Conservation (phyloP, 1,284 basidiomycete genomes). For the Thelephora terrestris region DNA sequence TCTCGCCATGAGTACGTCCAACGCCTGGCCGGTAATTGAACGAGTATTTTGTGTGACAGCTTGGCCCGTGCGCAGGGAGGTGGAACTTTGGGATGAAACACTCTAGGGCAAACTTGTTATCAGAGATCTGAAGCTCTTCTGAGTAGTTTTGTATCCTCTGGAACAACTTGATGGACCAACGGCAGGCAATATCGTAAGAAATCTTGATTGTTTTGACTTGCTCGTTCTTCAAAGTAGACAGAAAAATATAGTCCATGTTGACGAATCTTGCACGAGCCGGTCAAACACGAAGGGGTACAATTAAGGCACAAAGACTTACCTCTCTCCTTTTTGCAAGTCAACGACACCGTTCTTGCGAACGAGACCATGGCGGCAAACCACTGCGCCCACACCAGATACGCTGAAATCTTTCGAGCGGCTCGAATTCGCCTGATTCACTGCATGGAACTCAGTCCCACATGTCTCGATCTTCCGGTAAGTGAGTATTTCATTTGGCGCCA, state of each 20-base stretch:
- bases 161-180: slow-evolving; percentile 11
- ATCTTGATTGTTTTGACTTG: neutral
- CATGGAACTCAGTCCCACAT: slow-evolving; percentile 9
- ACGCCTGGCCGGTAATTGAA: no score
- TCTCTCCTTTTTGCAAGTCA: no score
- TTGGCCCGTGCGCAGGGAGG: slow-evolving; percentile 8
- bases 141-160: neutral
- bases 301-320: neutral
- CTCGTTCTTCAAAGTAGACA: slow-evolving; percentile 3
- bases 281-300: neutral
- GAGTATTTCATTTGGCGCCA: neutral
- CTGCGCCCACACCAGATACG: no score
- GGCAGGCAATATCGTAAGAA: slow-evolving; percentile 16
- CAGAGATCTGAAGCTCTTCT: slow-evolving; percentile 1
- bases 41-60: no score
- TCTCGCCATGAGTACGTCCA: no score
- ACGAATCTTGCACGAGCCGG: slow-evolving; percentile 10
- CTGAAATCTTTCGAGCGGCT: no score
- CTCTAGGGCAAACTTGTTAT: no score
- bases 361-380: no score
- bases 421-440: slow-evolving; percentile 12
- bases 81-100: slow-evolving; percentile 16
- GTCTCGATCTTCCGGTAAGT: slow-evolving; percentile 7
- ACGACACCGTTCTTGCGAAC: no score
- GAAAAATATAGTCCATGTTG: no score